These are phyloP conservation scores for Penicillium hesseltinei DNA, from an alignment of 2,329 filamentous ascomycete genomes.

Conservation along the genomic window DNA sequence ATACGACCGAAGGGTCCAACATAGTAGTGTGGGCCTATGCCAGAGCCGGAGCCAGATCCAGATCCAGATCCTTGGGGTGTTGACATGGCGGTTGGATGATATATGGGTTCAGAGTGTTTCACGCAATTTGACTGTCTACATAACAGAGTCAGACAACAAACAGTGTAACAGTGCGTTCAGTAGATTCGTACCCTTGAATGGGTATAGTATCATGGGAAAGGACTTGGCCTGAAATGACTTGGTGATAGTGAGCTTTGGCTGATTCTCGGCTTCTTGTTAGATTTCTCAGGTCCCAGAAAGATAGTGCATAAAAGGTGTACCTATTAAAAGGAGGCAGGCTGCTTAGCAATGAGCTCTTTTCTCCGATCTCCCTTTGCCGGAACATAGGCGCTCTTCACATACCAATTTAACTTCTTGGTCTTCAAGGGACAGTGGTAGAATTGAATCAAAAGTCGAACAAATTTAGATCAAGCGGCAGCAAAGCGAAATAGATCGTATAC, in stretches of 20 bases:
- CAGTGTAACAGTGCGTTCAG: neutral
- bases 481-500: neutral
- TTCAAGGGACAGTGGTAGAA: neutral
- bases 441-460: neutral
- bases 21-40: conserved; percentile 26
- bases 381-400: neutral
- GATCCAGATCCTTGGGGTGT: neutral
- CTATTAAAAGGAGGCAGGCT: neutral
- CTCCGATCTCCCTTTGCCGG: neutral
- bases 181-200: neutral
- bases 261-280: neutral
- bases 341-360: conserved; percentile 5
- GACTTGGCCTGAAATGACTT: neutral
- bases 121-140: conserved; percentile 13
- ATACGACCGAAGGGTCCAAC: conserved; percentile 43
- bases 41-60: neutral
- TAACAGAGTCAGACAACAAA: conserved; percentile 7
- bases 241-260: neutral
- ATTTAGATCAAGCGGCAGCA: neutral
- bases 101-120: conserved; percentile 6
- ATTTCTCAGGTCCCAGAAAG: neutral
- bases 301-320: neutral
- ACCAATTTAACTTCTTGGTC: neutral
- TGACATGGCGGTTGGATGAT: conserved; percentile 31
- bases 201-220: neutral